Base-by-base conservation (phyloP, 257 asterid genomes). In the Fraxinus anomala region DNA sequence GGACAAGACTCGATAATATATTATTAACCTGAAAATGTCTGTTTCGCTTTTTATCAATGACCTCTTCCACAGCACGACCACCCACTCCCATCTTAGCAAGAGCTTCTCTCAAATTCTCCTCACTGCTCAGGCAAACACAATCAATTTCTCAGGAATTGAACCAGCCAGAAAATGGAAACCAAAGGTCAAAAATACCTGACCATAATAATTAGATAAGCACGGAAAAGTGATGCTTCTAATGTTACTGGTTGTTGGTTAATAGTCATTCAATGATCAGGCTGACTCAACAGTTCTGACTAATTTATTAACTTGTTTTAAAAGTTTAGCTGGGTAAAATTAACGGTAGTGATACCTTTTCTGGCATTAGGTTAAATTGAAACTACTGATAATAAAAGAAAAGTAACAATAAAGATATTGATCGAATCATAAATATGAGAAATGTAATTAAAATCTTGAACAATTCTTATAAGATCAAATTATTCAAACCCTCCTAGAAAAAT, bases 51-150 rank as follows among this genome's bases (percentile, higher is more conserved):
- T 89, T 96, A 79, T 82, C 96, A 82, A 91, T 82, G 82, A 96
- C 87, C 73, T 92, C 97, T 86, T 89, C 96, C 34, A 91, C n/a
- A 13, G 95, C 80, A 73, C 92, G 92, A 87, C 49, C 89, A 83
- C 84, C 82, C 59, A 92, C 97, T 65, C 98, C 97, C 97, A 93
- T 91, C 82, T 78, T 92, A 80, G 82, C 84, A 75, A 92, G 96
- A 24, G 96, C 98, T 83, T 94, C 98, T 86, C 92, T 91, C 89
- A 92, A 82, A 82, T 93, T 93, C 73, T 93, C 97, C 83, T 87
- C 95, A 84, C 98, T 93, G 92, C 78, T 84, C 86, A 84, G 80
- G 76, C 80, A 82, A 82, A 59, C 80, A 24, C 51, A 36, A 73
- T 24, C 26, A 76, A 76, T 65, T 80, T 80, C 69, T 63, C 1